These are phyloP conservation scores for Vaucheria bursata DNA, from an alignment of 352 stramenopile genomes.

Conservation along the genomic window DNA sequence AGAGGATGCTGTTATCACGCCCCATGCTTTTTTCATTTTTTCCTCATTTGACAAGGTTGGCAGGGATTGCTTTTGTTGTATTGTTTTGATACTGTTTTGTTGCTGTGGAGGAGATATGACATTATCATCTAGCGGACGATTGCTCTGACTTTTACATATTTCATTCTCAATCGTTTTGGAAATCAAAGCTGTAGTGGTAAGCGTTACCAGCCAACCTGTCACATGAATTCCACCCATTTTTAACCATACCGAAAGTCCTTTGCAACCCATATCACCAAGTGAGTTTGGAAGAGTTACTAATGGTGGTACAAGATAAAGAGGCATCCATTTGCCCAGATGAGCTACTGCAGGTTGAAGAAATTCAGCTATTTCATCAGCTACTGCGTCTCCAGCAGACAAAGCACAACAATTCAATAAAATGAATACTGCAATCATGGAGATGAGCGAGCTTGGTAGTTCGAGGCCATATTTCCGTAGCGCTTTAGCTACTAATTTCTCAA, in stretches of 20 bases:
- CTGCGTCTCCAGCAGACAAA: conserved; percentile 13
- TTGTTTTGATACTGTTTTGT: neutral
- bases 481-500: conserved; percentile 31
- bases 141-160: too few species aligned
- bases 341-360: conserved; percentile 36
- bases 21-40: conserved; percentile 32
- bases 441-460: conserved; percentile 29
- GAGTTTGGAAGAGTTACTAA: conserved; percentile 39
- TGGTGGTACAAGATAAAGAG: conserved; percentile 36
- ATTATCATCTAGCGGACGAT: neutral
- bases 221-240: conserved; percentile 34
- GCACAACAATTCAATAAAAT: conserved; percentile 38
- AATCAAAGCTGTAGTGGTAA: conserved; percentile 28
- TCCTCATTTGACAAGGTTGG: conserved; percentile 19
- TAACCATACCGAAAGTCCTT: conserved; percentile 34
- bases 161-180: conserved; percentile 22
- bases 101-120: neutral
- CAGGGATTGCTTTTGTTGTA: neutral
- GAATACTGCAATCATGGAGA: conserved; percentile 37
- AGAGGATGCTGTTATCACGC: conserved; percentile 33
- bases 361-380: conserved; percentile 26
- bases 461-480: conserved; percentile 28
- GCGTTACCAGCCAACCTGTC: conserved; percentile 26
- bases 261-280: conserved; percentile 13
- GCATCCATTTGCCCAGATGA: conserved; percentile 47